Percentiles rank a stretch among this genome's conserved stretches.
These are phyloP conservation scores for Malassezia equina DNA, from an alignment of 1,284 basidiomycete species.

Conservation along the genomic window DNA sequence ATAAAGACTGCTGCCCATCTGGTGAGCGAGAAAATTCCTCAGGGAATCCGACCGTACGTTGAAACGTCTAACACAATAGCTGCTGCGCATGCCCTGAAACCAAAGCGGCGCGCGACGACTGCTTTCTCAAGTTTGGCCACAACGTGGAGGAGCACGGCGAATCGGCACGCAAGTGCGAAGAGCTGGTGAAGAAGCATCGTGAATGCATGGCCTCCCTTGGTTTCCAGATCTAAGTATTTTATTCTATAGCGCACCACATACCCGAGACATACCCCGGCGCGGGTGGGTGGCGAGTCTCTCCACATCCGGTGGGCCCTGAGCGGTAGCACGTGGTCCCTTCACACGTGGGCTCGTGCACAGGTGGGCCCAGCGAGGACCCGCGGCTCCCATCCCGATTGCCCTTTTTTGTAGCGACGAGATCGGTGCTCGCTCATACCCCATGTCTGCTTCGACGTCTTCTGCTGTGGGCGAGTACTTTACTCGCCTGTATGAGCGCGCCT, in stretches of 20 bases:
- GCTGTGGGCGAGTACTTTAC: neutral
- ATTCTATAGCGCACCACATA: neutral
- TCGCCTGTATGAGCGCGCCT: slow-evolving; percentile 7
- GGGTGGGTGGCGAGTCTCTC: neutral
- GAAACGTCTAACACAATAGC: slow-evolving; percentile 32
- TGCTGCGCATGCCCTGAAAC: slow-evolving; percentile 94
- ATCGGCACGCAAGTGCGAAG: slow-evolving; percentile 67
- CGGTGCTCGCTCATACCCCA: neutral
- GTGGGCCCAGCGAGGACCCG: neutral
- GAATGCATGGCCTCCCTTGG: slow-evolving; percentile 70
- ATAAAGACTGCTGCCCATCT: slow-evolving; percentile 26
- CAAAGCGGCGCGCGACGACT: slow-evolving; percentile 80
- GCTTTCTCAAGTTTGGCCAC: slow-evolving; percentile 64
- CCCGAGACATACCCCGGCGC: neutral
- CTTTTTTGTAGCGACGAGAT: neutral
- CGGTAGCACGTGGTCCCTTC: neutral
- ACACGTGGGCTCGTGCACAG: neutral
- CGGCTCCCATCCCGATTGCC: neutral
- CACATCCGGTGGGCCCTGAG: neutral
- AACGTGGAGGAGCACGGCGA: slow-evolving; percentile 55
- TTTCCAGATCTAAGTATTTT: slow-evolving; percentile 34
- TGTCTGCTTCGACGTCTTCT: neutral
- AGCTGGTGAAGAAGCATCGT: slow-evolving; percentile 67
- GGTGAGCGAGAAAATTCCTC: slow-evolving; percentile 59
- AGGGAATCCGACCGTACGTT: slow-evolving; percentile 78